These are phyloP conservation scores for Taiwanofungus camphoratus DNA, from an alignment of 1,284 basidiomycete species.

Conservation along the genomic window DNA sequence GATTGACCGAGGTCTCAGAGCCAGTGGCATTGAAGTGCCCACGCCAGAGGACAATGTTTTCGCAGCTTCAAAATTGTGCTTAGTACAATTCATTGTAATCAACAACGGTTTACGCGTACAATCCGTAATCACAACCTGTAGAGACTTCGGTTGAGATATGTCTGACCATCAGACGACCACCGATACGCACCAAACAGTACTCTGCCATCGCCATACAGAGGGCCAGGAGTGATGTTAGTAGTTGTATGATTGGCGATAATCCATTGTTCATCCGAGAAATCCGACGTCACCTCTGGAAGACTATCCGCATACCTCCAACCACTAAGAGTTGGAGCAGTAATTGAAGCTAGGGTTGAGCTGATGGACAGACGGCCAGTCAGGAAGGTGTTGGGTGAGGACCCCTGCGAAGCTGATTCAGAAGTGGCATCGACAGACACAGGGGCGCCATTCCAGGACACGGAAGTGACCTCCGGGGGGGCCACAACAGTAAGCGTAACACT, in stretches of 20 bases:
- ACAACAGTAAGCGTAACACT: constrained; percentile 42
- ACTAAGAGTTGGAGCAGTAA: constrained; percentile 35
- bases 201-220: constrained; percentile 66
- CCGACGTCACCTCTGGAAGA: constrained; percentile 55
- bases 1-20: constrained; percentile 52
- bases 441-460: constrained; percentile 68
- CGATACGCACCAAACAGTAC: constrained; percentile 51
- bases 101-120: constrained; percentile 41
- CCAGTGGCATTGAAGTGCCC: constrained; percentile 68
- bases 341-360: constrained; percentile 11
- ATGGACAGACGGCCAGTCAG: constrained; percentile 22
- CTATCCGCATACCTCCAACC: constrained; percentile 70
- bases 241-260: constrained; percentile 56
- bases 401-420: constrained; percentile 14
- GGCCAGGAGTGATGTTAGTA: constrained; percentile 65
- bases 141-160: background rate
- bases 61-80: constrained; percentile 46
- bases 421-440: constrained; percentile 33
- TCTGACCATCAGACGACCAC: background rate
- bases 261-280: constrained; percentile 62
- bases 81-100: background rate
- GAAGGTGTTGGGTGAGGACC: constrained; percentile 15
- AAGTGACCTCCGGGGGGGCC: constrained; percentile 41
- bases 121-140: constrained; percentile 69
- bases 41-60: constrained; percentile 75